Base-by-base conservation (phyloP, 306 rosid genomes). In the Hippophae tibetana region DNA sequence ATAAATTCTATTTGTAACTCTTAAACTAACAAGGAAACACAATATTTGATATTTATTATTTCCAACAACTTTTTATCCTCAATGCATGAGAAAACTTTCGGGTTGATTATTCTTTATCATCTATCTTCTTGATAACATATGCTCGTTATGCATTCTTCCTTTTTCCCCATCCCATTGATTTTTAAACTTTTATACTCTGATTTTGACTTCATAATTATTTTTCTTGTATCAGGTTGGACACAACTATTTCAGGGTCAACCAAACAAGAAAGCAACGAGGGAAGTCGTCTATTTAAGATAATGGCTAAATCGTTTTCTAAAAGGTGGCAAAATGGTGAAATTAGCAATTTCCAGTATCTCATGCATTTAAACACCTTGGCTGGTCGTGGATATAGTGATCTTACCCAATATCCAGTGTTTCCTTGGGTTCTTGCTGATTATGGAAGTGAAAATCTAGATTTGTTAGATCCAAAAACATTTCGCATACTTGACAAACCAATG, bases 331-430 rank as follows among this genome's bases (percentile, higher is more conserved):
- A 62, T 79, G 99, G 99, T 60, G 99, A 93, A 76, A 93, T 89
- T 65, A 93, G 94, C 89, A 93, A 93, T 69, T 93, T 93, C 68
- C 99, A 93, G 63, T 93, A 93, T 76, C 97, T 93, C 72, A 93
- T 93, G 99, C 95, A 89, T 81, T 97, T 93, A 52, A 93, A 93
- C 69, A 93, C 99, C 64, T 84, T 89, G 81, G 99, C 99, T n/a
- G 99, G 99, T 45, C 99, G 99, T 53, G 99, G 99, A 47, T 93
- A 93, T 74, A 93, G 95, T 70, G 99, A 93, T 79, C 97, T 93
- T 68, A 93, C 99, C 52, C 99, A 93, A 63, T 93, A 88, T 75
- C 99, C 99, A 43, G 99, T 93, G 66, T 93, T 93, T 65, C 99
- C 99, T 44, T 93, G 99, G 99, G 89, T 89, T 65, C 94, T 93